Evolutionary conservation across 257 asterid genomes (phyloP), one percentile per base, ranked within the genome.

Genomic region (Solanum paucissectum): DNA sequence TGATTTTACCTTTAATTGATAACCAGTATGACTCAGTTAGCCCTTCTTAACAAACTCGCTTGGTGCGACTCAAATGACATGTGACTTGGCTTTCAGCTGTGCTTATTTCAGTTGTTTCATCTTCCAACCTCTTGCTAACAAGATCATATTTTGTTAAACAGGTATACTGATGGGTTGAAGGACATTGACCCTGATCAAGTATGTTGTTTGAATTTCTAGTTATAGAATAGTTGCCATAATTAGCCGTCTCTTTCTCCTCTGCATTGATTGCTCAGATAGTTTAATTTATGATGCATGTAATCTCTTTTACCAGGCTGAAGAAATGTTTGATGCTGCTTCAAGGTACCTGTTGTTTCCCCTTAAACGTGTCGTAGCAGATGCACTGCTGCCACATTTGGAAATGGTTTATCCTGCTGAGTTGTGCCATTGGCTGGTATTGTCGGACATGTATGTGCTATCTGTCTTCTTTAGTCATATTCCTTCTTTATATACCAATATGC

Each of bases 291-390:
- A 27, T 32, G 20, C 86, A 49, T 11, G 42, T 20, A 14, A 46
- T 82, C 44, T 79, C 66, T 7, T 79, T 86, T 25, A 74, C 60
- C 94, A 96, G 98, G 96, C 98, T 75, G 98, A 95, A 89, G 98
- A 95, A 87, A 91, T 96, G 95, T 93, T 96, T 91, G 98, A 96
- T 89, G 98, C 98, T 87, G 98, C 98, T 83, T 96, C 99, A 81
- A 96, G 99, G 91, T 96, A 96, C 89, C 93, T 96, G 81, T 90
- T 96, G 89, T 96, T 96, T 91, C 98, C 98, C 71, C 98, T 96
- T 69, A 96, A 96, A 91, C 97, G 99, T 79, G 98, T 95, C 23
- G 98, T 95, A n/a, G 99, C 99, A 64, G 99, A 96, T 89, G 98
- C 93, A 75, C 88, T 96, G 88, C 90, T 96, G 60, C 98, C 98